Evolutionary conservation across 2,329 filamentous ascomycete genomes (phyloP).

Genomic region (Scleromitrula shiraiana): DNA sequence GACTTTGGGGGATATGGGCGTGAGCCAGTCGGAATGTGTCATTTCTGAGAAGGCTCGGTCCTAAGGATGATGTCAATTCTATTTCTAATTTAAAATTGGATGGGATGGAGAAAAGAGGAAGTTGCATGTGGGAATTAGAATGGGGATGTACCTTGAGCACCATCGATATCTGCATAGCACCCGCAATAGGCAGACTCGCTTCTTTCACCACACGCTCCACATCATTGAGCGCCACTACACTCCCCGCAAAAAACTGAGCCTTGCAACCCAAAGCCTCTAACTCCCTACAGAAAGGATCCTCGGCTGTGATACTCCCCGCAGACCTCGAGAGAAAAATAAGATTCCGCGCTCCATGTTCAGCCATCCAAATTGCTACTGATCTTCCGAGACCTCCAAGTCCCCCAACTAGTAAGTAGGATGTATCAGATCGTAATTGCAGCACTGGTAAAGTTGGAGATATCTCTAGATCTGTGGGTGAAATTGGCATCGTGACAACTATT

Average conservation of each 20-base stretch:
- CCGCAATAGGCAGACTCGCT: slow-evolving; percentile 2
- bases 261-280: slow-evolving; percentile 21
- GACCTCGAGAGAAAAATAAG: slow-evolving; percentile 31
- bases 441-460: slow-evolving; percentile 1
- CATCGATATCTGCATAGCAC: slow-evolving; percentile 17
- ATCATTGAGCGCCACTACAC: neutral
- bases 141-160: slow-evolving; percentile 13
- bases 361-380: slow-evolving; percentile 30
- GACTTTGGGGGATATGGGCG: slow-evolving; percentile 11
- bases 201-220: slow-evolving; percentile 1
- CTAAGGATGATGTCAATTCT: neutral
- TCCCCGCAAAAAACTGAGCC: slow-evolving; percentile 15
- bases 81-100: no score
- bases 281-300: neutral
- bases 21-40: slow-evolving; percentile 13
- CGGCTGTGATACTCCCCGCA: slow-evolving; percentile 11
- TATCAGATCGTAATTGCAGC: no score
- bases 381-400: neutral
- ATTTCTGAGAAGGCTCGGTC: slow-evolving; percentile 10
- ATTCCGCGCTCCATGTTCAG: slow-evolving; percentile 29
- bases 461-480: neutral
- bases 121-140: no score
- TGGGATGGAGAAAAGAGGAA: no score
- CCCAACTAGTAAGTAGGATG: slow-evolving; percentile 11
- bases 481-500: slow-evolving; percentile 25